phyloP scores from a whole-genome alignment of 2,329 filamentous ascomycete species.

The Colletotrichum coccodes region DNA sequence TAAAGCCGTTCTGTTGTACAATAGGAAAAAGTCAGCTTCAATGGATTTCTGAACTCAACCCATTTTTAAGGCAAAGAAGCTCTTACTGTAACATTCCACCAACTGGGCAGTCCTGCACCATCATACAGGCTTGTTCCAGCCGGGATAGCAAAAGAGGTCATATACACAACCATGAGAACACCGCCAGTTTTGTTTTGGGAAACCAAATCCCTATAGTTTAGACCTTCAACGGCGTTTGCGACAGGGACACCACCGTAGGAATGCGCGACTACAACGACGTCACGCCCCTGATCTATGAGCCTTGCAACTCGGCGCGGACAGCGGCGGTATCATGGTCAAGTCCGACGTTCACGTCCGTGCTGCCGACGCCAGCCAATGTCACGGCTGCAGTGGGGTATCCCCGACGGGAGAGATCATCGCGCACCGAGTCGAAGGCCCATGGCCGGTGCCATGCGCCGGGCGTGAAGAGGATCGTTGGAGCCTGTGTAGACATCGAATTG shows the following conservation, averaged over 20 bases:
- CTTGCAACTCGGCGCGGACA: no score
- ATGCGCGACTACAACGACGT: conserved; percentile 54
- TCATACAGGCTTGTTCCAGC: conserved; percentile 36
- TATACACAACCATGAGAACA: conserved; percentile 48
- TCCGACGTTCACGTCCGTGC: conserved; percentile 39
- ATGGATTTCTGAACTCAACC: no score
- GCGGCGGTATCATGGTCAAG: conserved; percentile 43
- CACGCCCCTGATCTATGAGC: conserved; percentile 47
- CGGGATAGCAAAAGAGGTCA: conserved; percentile 44
- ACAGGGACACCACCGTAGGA: conserved; percentile 55
- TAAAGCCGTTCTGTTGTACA: no score
- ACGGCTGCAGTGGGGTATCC: conserved; percentile 45
- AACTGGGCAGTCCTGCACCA: no score
- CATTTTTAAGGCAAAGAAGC: no score
- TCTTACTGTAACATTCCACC: no score
- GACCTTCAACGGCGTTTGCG: conserved; percentile 47
- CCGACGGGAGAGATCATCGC: conserved; percentile 40
- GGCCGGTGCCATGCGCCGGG: conserved; percentile 52
- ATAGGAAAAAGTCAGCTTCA: no score
- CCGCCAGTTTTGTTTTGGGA: conserved; percentile 46
- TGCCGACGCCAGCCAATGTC: conserved; percentile 44
- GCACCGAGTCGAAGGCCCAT: conserved; percentile 41
- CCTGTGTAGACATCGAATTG: neutral
- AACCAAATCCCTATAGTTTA: conserved; percentile 45
- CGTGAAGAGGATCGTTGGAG: no score